These are phyloP conservation scores for Ogataea glucozyma DNA, from an alignment of 805 yeast genomes.

Conservation along the genomic window DNA sequence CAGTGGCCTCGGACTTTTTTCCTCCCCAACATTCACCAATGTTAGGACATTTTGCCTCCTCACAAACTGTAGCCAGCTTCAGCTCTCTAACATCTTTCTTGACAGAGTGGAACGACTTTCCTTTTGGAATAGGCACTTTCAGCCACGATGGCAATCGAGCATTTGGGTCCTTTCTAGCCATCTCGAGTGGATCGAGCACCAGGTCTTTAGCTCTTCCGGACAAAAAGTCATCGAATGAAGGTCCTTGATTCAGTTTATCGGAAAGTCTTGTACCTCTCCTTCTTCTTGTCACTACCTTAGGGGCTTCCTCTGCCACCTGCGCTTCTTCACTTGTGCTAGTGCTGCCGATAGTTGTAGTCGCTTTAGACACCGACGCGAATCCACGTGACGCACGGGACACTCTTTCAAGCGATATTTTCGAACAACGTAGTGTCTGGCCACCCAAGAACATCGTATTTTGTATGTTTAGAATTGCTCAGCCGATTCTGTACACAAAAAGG, in stretches of 20 bases:
- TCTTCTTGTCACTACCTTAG: constrained; percentile 35
- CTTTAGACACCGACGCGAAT: constrained; percentile 7
- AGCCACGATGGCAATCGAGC: constrained; percentile 89
- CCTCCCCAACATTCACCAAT: constrained; percentile 99
- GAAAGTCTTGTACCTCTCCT: constrained; percentile 61
- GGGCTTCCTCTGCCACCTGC: constrained; percentile 3
- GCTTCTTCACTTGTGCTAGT: not conserved
- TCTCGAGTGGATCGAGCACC: constrained; percentile 73
- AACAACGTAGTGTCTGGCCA: constrained; percentile 2
- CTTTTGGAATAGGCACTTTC: constrained; percentile 96
- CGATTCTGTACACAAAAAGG: too few relatives aligned
- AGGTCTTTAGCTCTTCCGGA: constrained; percentile 73
- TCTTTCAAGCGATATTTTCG: constrained; percentile 1
- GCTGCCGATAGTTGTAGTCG: not conserved
- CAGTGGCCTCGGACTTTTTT: constrained; percentile 87
- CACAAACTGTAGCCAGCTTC: constrained; percentile 93
- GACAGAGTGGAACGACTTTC: constrained; percentile 74
- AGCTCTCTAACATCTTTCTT: constrained; percentile 87
- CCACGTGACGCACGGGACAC: constrained; percentile 2
- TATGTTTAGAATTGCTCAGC: not conserved
- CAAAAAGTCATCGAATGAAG: constrained; percentile 90
- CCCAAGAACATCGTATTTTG: not conserved
- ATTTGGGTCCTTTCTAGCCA: constrained; percentile 65
- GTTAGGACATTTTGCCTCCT: constrained; percentile 99
- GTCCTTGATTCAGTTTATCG: constrained; percentile 77